These are phyloP conservation scores for Syncephalastrum racemosum DNA, from an alignment of 371 early-diverging fungal species.

Conservation along the genomic window DNA sequence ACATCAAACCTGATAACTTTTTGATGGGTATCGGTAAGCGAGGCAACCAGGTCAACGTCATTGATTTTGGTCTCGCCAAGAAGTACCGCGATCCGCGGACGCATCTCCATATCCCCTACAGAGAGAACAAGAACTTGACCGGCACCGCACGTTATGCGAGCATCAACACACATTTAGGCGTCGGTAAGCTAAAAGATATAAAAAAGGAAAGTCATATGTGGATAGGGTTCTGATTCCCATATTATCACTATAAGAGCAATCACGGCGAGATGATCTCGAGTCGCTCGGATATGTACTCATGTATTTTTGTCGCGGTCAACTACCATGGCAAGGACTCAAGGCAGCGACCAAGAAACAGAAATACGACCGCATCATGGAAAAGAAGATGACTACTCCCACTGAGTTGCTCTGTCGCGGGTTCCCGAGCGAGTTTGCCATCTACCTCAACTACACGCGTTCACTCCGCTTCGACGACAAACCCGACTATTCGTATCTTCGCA, in stretches of 20 bases:
- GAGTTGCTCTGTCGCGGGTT: conserved; percentile 95
- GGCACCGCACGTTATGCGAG: conserved; percentile 99
- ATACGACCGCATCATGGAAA: conserved; percentile 99
- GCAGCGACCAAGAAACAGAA: conserved; percentile 99
- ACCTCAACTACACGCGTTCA: conserved; percentile 95
- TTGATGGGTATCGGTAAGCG: conserved; percentile 96
- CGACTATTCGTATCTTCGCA: conserved; percentile 97
- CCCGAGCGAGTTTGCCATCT: conserved; percentile 95
- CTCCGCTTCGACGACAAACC: conserved; percentile 99
- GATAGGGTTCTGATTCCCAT: not conserved
- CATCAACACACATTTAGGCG: conserved; percentile 98
- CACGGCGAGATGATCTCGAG: conserved; percentile 99
- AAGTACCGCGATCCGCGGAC: conserved; percentile 97
- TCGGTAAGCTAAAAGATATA: conserved; percentile 59
- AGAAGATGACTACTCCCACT: conserved; percentile 98
- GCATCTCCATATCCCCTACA: conserved; percentile 96
- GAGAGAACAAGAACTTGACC: conserved; percentile 97
- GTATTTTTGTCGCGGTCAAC: conserved; percentile 98
- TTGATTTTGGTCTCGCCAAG: conserved; percentile 99
- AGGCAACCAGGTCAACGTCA: conserved; percentile 96
- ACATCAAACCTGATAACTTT: conserved; percentile 99
- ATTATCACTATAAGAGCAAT: conserved; percentile 78
- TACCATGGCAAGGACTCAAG: conserved; percentile 99
- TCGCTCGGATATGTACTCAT: conserved; percentile 98
- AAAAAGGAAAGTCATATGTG: not conserved